phyloP scores from a whole-genome alignment of 1,284 basidiomycete species.

The Sporisorium graminicola region DNA sequence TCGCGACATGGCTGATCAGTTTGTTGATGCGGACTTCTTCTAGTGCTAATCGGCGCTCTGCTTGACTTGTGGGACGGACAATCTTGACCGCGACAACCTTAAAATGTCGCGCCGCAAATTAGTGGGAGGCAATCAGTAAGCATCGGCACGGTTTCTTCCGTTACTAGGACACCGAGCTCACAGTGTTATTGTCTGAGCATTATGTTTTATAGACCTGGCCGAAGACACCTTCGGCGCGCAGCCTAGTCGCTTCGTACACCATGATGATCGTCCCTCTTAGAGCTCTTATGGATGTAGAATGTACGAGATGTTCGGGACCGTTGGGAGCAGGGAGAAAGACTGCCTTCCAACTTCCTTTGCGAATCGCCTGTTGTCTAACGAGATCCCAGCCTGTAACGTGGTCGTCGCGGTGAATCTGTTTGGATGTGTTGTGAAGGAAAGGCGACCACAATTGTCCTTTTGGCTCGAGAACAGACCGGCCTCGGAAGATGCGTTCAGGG shows the following conservation, averaged over 20 bases:
- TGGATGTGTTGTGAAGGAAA: slow-evolving; percentile 13
- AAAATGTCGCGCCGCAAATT: neutral
- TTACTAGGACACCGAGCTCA: neutral
- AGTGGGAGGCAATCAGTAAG: neutral
- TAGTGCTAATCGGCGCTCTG: neutral
- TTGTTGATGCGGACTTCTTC: neutral
- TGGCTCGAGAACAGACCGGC: slow-evolving; percentile 11
- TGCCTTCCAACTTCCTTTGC: slow-evolving; percentile 60
- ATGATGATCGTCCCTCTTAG: neutral
- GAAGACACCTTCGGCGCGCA: neutral
- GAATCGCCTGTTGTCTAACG: slow-evolving; percentile 58
- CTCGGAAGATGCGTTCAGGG: slow-evolving; percentile 11
- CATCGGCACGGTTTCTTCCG: neutral
- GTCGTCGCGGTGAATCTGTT: slow-evolving; percentile 29
- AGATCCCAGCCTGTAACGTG: slow-evolving; percentile 50
- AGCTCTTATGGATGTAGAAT: neutral
- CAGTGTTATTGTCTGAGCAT: neutral
- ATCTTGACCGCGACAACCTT: neutral
- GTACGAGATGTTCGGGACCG: slow-evolving; percentile 20
- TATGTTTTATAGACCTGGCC: neutral
- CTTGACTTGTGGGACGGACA: neutral
- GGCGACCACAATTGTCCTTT: slow-evolving; percentile 27
- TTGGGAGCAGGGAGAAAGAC: slow-evolving; percentile 44
- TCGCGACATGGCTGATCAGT: neutral
- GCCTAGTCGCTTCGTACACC: neutral